A percentile compares a stretch with the other conserved stretches of the same genome.
These are phyloP conservation scores for Eruca vesicaria DNA, from an alignment of 441 rosid genomes.

Conservation along the genomic window DNA sequence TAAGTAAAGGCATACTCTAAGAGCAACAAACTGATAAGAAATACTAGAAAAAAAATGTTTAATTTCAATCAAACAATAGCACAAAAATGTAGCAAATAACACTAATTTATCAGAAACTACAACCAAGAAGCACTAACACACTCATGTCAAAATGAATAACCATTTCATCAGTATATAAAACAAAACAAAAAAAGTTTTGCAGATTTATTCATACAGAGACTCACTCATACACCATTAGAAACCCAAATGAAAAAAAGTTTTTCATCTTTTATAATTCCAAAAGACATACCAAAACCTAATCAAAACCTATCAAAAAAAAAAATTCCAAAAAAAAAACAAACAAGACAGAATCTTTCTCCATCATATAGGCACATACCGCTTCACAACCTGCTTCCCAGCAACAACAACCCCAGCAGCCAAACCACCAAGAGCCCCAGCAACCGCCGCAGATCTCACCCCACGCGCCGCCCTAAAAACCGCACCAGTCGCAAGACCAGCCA, in stretches of 20 bases:
- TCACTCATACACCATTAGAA: not conserved
- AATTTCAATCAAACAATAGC: not conserved
- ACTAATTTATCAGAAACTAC: not conserved
- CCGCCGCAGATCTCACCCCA: conserved; percentile 91
- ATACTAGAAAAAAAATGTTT: not conserved
- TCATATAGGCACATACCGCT: conserved; percentile 79
- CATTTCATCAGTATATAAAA: no score
- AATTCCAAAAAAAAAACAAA: conserved; percentile 23
- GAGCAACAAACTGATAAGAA: no score
- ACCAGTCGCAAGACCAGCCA: conserved; percentile 87
- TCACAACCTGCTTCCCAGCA: conserved; percentile 73
- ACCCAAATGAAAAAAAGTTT: conserved; percentile 11
- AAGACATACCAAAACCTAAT: conserved; percentile 21
- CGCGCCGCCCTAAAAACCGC: conserved; percentile 87
- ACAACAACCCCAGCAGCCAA: conserved; percentile 77
- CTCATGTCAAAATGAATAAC: no score
- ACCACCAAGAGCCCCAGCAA: conserved; percentile 93
- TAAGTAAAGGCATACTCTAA: no score
- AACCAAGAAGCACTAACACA: not conserved
- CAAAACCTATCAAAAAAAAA: conserved; percentile 47
- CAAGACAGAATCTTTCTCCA: conserved; percentile 14
- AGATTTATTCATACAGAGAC: conserved; percentile 28
- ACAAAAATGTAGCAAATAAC: not conserved
- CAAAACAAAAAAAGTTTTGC: not conserved
- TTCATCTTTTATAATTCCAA: conserved; percentile 20